Conservation (phyloP, 78 protist species). For the Guillardia theta region DNA sequence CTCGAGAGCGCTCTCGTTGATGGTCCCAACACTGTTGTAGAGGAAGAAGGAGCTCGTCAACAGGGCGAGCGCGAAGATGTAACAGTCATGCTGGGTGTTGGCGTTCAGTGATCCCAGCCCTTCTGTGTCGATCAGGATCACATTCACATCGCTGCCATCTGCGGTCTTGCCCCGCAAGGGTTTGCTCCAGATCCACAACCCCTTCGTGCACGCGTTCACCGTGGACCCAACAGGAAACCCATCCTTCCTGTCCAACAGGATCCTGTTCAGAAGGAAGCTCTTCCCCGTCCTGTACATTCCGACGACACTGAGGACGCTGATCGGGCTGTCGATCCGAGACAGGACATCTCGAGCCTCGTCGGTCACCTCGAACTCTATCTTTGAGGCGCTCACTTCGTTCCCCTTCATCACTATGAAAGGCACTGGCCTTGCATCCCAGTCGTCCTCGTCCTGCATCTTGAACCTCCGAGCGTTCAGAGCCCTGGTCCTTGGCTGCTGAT, state of each 20-base stretch:
- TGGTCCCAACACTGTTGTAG: slow-evolving; percentile 46
- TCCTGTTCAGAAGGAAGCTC: slow-evolving; percentile 46
- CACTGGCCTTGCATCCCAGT: not conserved
- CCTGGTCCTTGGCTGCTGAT: too few species aligned
- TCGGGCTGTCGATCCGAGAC: not conserved
- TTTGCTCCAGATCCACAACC: not conserved
- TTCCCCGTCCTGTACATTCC: slow-evolving; percentile 46
- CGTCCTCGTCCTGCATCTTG: not conserved
- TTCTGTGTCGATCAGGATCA: not conserved
- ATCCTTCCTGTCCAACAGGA: not conserved
- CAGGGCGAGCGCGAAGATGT: slow-evolving; percentile 43
- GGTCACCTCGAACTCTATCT: not conserved
- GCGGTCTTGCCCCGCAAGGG: not conserved
- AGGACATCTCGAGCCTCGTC: not conserved
- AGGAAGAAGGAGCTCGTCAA: slow-evolving; percentile 39
- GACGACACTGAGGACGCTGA: not conserved
- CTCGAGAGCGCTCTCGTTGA: slow-evolving; percentile 48
- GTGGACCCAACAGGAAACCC: not conserved
- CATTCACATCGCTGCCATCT: not conserved
- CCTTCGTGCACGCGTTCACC: not conserved
- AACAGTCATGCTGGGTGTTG: not conserved
- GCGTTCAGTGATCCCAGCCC: not conserved
- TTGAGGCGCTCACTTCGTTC: not conserved
- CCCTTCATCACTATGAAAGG: not conserved
- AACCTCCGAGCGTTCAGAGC: not conserved